Conservation (phyloP, 2,329 filamentous ascomycete species). For the Sporothrix curviconia region DNA sequence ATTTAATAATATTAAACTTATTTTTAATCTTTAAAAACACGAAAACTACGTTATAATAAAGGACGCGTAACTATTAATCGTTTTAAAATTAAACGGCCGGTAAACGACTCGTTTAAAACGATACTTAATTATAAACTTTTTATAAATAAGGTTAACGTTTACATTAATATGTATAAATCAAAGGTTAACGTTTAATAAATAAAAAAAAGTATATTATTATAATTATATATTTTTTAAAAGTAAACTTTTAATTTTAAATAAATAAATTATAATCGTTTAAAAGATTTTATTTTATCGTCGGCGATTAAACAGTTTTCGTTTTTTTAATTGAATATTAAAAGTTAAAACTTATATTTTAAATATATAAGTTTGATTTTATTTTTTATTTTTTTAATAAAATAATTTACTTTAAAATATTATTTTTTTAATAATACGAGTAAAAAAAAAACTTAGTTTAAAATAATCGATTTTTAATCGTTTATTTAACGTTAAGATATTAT, state of each 20-base stretch:
- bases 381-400: not conserved
- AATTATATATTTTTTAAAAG: too few relatives aligned
- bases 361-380: not conserved
- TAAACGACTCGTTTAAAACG: too few relatives aligned
- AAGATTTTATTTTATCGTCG: too few relatives aligned
- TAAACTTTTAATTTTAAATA: not conserved
- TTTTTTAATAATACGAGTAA: not conserved
- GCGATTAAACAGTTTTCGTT: too few relatives aligned
- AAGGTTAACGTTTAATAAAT: not conserved
- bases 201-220: not conserved
- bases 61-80: too few relatives aligned
- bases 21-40: too few relatives aligned
- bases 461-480: not conserved
- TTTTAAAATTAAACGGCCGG: too few relatives aligned
- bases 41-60: too few relatives aligned
- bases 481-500: not conserved
- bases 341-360: not conserved
- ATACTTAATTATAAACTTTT: not conserved
- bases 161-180: not conserved
- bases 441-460: not conserved
- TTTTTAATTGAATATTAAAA: not conserved
- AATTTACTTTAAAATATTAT: not conserved
- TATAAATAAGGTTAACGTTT: not conserved
- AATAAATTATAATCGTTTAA: not conserved
- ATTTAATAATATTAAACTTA: too few relatives aligned